Conservation (phyloP, 495 filamentous ascomycete genomes). For the Astrocystis sublimbata region DNA sequence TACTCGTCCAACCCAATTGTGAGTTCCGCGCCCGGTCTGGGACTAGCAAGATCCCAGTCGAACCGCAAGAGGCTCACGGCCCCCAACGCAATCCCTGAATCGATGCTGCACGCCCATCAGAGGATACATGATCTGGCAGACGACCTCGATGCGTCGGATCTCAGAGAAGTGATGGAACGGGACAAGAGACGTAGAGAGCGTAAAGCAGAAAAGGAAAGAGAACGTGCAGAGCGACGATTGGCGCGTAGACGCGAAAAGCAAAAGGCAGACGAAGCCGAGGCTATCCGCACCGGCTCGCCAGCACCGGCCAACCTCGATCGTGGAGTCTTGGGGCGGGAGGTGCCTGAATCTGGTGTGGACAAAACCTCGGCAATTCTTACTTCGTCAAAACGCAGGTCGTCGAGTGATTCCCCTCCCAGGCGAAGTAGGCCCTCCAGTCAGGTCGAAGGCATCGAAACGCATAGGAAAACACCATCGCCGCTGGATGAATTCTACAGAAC, state of each 20-base stretch:
- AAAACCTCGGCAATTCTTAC: constrained; percentile 48
- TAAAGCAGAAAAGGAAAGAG: constrained; percentile 69
- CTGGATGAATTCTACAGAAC: constrained; percentile 43
- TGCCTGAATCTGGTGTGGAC: constrained; percentile 45
- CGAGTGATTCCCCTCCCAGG: constrained; percentile 27
- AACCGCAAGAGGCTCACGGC: constrained; percentile 46
- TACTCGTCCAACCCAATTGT: constrained; percentile 65
- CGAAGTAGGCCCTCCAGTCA: constrained; percentile 17
- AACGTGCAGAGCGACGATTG: constrained; percentile 67
- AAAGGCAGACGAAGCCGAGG: constrained; percentile 41
- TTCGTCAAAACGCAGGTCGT: constrained; percentile 44
- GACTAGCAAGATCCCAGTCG: constrained; percentile 39
- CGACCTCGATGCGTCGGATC: constrained; percentile 72
- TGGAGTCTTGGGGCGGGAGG: constrained; percentile 55
- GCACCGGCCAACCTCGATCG: constrained; percentile 56
- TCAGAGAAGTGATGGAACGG: constrained; percentile 82
- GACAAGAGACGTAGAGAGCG: constrained; percentile 76
- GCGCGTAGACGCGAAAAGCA: constrained; percentile 72
- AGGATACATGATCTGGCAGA: constrained; percentile 80
- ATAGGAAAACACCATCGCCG: constrained; percentile 27
- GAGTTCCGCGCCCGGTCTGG: constrained; percentile 23
- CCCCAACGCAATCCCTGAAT: constrained; percentile 58
- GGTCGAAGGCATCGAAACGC: constrained; percentile 20
- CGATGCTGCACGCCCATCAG: constrained; percentile 65
- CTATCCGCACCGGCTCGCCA: constrained; percentile 44